Evolutionary conservation across 768 basidiomycete species (phyloP).

Genomic region (Termitomyces titanicus): DNA sequence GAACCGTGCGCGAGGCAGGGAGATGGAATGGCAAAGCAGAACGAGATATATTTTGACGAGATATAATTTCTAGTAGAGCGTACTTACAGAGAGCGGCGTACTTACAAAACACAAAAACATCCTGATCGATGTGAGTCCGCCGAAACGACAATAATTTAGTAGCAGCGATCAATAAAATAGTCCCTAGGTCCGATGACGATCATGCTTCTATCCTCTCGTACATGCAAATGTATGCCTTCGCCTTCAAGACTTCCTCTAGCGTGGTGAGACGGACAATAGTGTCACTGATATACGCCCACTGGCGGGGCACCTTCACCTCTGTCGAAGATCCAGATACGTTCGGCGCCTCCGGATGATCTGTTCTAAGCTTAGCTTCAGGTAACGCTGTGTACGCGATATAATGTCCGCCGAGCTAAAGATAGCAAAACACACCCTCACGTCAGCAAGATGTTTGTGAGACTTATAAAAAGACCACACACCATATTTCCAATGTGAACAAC

Average conservation of each 20-base stretch:
- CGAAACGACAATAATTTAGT: background rate
- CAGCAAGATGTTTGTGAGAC: background rate
- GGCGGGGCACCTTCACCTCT: slow-evolving; percentile 33
- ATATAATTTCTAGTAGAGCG: no score
- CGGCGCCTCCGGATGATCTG: slow-evolving; percentile 3
- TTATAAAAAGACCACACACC: slow-evolving; percentile 46
- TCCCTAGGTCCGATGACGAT: background rate
- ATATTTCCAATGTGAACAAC: slow-evolving; percentile 87
- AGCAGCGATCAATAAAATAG: background rate
- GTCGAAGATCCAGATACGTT: background rate
- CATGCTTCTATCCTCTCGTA: slow-evolving; percentile 66
- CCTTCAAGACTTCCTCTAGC: slow-evolving; percentile 85
- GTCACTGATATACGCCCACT: slow-evolving; percentile 94
- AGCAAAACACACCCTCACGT: slow-evolving; percentile 9
- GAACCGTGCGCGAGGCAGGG: no score
- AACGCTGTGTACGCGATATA: slow-evolving; percentile 85
- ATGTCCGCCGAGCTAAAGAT: slow-evolving; percentile 74
- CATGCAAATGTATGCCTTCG: slow-evolving; percentile 93
- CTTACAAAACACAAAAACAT: background rate
- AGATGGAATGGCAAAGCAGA: no score
- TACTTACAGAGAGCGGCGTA: background rate
- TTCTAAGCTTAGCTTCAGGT: slow-evolving; percentile 32
- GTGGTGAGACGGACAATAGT: slow-evolving; percentile 77
- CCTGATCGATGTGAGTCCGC: background rate
- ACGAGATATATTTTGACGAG: no score